These are phyloP conservation scores for Lipomyces yamadae DNA, from an alignment of 805 yeast species.

Conservation along the genomic window DNA sequence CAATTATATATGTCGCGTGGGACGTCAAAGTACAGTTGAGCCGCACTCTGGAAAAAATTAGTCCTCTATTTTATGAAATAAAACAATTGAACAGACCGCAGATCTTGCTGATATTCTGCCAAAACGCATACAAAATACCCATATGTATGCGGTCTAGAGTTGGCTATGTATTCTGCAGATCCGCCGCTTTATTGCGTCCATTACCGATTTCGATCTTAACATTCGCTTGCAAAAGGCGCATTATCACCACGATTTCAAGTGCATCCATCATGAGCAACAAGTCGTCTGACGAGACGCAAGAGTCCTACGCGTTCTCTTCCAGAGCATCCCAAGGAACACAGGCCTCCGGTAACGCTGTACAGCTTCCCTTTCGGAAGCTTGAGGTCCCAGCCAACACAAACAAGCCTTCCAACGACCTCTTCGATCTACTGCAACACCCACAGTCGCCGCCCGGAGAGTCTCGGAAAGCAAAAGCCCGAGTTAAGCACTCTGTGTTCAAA, in stretches of 20 bases:
- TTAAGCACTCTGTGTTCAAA: constrained; percentile 24
- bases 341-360: constrained; percentile 11
- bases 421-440: constrained; percentile 7
- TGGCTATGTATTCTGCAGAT: neutral
- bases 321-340: neutral
- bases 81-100: neutral
- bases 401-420: constrained; percentile 8
- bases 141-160: neutral
- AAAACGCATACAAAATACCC: neutral
- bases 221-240: neutral
- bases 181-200: neutral
- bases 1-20: too few species aligned
- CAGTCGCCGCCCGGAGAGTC: neutral
- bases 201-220: neutral
- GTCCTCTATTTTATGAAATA: too few species aligned
- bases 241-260: neutral
- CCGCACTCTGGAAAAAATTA: too few species aligned
- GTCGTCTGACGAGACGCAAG: neutral
- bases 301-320: constrained; percentile 2
- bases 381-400: neutral
- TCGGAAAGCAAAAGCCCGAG: constrained; percentile 5
- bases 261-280: neutral
- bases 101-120: neutral
- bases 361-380: constrained; percentile 19
- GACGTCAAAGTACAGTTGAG: too few species aligned